Evolutionary conservation across 441 rosid species (phyloP), one percentile per base, ranked within the genome.

Genomic region (Pelargonium cotyledonis): DNA sequence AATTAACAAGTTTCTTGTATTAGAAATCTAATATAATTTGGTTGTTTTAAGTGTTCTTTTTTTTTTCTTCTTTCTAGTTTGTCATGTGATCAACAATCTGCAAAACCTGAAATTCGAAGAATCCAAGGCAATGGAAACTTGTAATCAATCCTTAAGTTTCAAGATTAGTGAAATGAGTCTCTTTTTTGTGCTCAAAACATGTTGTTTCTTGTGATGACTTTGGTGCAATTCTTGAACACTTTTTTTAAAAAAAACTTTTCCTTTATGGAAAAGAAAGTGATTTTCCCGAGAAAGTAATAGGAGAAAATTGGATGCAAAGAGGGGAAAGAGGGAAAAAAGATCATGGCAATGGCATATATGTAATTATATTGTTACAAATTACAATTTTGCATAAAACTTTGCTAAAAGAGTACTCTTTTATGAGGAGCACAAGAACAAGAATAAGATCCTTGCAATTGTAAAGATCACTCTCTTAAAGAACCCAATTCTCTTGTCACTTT

Each of bases 391-490:
- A 19, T 19, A 19, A 58, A 58, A 26, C 73, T 35, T 74, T 69
- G 63, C 40, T 11, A 73, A 79, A 80, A 77, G 73, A 68, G 10
- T 21, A 63, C 26, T 51, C 70, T 67, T 72, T 79, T 68, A 41
- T 4, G 38, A 35, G 40, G 40, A 35, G 40, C 18, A 51, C 6
- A 51, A 51, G 58, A 51, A 51, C 58, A 51, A 51, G 60, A 4
- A 53, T 53, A n/a, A n/a, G 60, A 53, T 53, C 60, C 60, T 53
- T 53, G 40, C 40, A 5, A 35, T 35, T 35, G 40, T 35, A 35
- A 35, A 35, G 40, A 35, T 44, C 49, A 44, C 49, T 44, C 10
- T 44, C 49, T 7, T 2, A 35, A 72, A 76, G 90, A 15, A 53
- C 60, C 60, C 23, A 53, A 53, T 53, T 53, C 21, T 19, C 60